Conservation (phyloP, 306 rosid genomes). For the Sesbania bispinosa region DNA sequence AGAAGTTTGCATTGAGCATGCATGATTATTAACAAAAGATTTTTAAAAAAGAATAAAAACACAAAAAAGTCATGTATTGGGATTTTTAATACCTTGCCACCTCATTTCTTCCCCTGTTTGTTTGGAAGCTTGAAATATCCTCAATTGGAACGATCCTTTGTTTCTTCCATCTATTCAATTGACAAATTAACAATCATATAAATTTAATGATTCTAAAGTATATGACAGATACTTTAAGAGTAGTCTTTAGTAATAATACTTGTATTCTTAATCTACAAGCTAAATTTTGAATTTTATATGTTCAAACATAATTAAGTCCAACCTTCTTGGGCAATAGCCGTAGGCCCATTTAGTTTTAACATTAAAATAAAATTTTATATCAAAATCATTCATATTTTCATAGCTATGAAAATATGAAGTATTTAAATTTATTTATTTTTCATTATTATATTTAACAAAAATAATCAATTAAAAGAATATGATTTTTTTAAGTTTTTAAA, state of each 20-base stretch:
- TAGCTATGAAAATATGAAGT: too few relatives aligned
- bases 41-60: not conserved
- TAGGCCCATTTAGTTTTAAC: not conserved
- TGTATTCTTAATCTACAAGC: not conserved
- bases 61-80: not conserved
- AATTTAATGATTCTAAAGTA: not conserved
- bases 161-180: conserved; percentile 62
- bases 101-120: conserved; percentile 40
- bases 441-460: too few relatives aligned
- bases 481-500: too few relatives aligned
- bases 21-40: not conserved
- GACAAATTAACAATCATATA: not conserved
- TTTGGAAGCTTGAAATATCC: conserved; percentile 53
- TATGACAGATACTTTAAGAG: too few relatives aligned
- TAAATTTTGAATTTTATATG: not conserved
- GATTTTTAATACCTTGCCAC: conserved; percentile 50
- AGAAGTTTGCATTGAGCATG: not conserved
- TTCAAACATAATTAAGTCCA: not conserved
- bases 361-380: not conserved
- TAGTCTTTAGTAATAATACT: not conserved
- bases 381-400: too few relatives aligned
- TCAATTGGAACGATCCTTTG: conserved; percentile 67
- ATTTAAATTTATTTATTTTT: too few relatives aligned
- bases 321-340: not conserved
- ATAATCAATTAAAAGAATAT: too few relatives aligned